A percentile compares a stretch with the other conserved stretches of the same genome.
Conservation (phyloP, 768 basidiomycete genomes). For the Russula sp. region DNA sequence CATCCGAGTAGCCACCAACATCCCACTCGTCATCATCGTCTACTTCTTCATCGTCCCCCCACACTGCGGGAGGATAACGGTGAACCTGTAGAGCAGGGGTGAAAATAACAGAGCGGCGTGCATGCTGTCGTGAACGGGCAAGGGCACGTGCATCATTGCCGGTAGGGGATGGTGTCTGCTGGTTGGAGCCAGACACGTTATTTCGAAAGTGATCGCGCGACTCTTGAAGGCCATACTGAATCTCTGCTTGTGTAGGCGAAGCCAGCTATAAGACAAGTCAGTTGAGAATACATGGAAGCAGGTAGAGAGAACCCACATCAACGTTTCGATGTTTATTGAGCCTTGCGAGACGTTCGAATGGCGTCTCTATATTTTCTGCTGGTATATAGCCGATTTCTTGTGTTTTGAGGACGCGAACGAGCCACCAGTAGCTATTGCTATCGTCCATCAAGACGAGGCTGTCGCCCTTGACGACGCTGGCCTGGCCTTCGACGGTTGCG, state of each 20-base stretch:
- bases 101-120: conserved; percentile 53
- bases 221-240: conserved; percentile 44
- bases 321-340: conserved; percentile 97
- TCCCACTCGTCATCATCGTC: conserved; percentile 56
- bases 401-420: conserved; percentile 95
- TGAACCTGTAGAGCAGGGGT: conserved; percentile 57
- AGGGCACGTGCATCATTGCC: conserved; percentile 33
- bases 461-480: conserved; percentile 97
- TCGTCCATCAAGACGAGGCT: conserved; percentile 95
- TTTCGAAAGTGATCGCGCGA: conserved; percentile 49
- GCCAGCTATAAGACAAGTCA: conserved; percentile 46
- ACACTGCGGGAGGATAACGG: conserved; percentile 76
- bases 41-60: conserved; percentile 68
- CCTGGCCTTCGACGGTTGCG: conserved; percentile 97
- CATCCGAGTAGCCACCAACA: conserved; percentile 60
- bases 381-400: conserved; percentile 99
- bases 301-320: conserved; percentile 53
- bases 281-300: not conserved
- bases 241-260: conserved; percentile 64
- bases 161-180: conserved; percentile 43
- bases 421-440: conserved; percentile 99
- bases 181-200: conserved; percentile 41
- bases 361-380: conserved; percentile 98
- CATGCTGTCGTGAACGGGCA: conserved; percentile 20
- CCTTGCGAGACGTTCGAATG: conserved; percentile 89